phyloP scores from a whole-genome alignment of 345 rosid genomes.

The Gossypium bickii region DNA sequence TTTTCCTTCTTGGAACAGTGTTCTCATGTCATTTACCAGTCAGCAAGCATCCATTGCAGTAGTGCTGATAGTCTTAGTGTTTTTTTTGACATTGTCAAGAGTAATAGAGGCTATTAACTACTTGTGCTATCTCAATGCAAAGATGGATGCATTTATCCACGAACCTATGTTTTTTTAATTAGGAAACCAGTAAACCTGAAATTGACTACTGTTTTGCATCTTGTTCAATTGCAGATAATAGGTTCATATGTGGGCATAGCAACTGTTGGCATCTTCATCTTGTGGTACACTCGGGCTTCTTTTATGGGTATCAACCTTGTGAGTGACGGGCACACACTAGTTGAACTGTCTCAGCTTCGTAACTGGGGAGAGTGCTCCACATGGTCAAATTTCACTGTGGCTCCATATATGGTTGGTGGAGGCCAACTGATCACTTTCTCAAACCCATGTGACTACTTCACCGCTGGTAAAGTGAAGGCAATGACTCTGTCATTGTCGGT shows the following conservation, averaged over 20 bases:
- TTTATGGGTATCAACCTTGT: conserved; percentile 68
- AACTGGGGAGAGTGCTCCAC: conserved; percentile 60
- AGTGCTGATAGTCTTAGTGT: no score
- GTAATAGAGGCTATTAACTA: no score
- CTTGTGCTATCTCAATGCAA: background rate
- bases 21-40: no score
- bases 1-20: no score
- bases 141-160: background rate
- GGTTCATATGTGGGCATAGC: conserved; percentile 95
- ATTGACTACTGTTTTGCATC: background rate
- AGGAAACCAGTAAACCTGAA: background rate
- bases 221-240: conserved; percentile 48
- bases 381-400: conserved; percentile 67
- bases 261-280: conserved; percentile 76
- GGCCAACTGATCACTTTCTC: conserved; percentile 35
- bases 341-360: conserved; percentile 63
- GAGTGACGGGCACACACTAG: conserved; percentile 72
- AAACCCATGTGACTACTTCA: conserved; percentile 66
- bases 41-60: no score
- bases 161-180: background rate
- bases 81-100: no score
- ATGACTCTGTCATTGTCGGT: conserved; percentile 85
- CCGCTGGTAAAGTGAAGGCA: conserved; percentile 76
- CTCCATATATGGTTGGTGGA: conserved; percentile 53
- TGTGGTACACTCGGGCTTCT: conserved; percentile 86